Evolutionary conservation across 371 early-diverging fungal genomes (phyloP).

Genomic region (Funneliformis caledonium): DNA sequence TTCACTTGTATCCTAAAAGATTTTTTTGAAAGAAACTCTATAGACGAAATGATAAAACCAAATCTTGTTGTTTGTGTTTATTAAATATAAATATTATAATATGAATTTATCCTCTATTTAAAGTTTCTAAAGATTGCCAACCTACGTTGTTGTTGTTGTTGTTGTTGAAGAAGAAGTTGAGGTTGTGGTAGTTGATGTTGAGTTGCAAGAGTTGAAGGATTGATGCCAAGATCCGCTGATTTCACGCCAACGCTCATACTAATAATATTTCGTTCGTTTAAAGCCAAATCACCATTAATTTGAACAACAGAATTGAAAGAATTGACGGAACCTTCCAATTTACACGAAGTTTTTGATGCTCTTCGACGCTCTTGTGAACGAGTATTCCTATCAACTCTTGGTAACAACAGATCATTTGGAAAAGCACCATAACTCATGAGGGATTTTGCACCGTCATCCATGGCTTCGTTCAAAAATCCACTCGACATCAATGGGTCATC

Average conservation of each 20-base stretch:
- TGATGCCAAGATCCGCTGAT: not conserved
- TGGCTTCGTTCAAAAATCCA: not conserved
- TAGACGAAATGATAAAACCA: not conserved
- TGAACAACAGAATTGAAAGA: not conserved
- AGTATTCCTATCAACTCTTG: not conserved
- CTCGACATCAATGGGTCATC: not conserved
- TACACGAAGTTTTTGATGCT: not conserved
- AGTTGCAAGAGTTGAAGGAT: not conserved
- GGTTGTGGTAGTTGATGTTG: not conserved
- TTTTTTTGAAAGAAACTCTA: not conserved
- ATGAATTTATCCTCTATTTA: not conserved
- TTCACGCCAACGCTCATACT: not conserved
- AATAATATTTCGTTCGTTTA: not conserved
- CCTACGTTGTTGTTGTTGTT: conserved; percentile 3
- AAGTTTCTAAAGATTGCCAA: conserved; percentile 31
- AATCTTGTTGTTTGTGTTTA: not conserved
- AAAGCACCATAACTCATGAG: not conserved
- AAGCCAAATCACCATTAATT: not conserved
- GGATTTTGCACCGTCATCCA: not conserved
- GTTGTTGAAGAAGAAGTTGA: not conserved
- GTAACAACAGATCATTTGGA: not conserved
- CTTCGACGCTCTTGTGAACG: not conserved
- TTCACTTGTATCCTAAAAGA: no score
- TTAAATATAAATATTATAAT: not conserved
- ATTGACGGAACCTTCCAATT: not conserved